Evolutionary conservation across 805 yeast genomes (phyloP).

Genomic region (Sugiyamaella americana): DNA sequence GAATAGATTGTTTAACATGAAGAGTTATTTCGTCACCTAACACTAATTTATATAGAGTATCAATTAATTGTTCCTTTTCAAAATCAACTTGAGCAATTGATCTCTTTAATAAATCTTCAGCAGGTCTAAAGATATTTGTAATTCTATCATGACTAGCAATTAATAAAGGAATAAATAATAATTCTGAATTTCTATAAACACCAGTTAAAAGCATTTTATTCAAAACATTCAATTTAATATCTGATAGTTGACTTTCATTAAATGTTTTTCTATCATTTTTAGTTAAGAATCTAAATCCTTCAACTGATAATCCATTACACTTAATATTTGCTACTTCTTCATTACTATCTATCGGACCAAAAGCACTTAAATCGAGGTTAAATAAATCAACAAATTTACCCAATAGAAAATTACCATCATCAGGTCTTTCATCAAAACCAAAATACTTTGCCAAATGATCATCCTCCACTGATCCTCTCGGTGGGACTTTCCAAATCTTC

Average conservation of each 20-base stretch:
- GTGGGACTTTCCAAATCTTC: slow-evolving; percentile 44
- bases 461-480: slow-evolving; percentile 41
- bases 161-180: slow-evolving; percentile 44
- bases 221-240: slow-evolving; percentile 38
- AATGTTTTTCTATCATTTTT: slow-evolving; percentile 61
- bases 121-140: slow-evolving; percentile 49
- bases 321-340: slow-evolving; percentile 14
- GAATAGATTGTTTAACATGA: slow-evolving; percentile 42
- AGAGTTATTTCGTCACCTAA: slow-evolving; percentile 32
- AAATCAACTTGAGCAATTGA: slow-evolving; percentile 38
- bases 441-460: slow-evolving; percentile 34
- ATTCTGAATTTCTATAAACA: slow-evolving; percentile 35
- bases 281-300: slow-evolving; percentile 58
- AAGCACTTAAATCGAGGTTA: slow-evolving; percentile 33
- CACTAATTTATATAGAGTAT: slow-evolving; percentile 41
- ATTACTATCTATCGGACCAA: not conserved
- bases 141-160: slow-evolving; percentile 60
- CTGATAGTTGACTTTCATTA: slow-evolving; percentile 42
- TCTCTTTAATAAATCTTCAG: slow-evolving; percentile 48
- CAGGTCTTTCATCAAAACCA: slow-evolving; percentile 18
- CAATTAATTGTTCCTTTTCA: slow-evolving; percentile 37
- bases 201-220: slow-evolving; percentile 35
- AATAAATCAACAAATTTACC: slow-evolving; percentile 50
- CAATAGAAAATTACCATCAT: slow-evolving; percentile 43
- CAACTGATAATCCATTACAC: slow-evolving; percentile 59